Percentiles rank a stretch among this genome's conserved stretches.
These are phyloP conservation scores for Ophiostoma ulmi DNA, from an alignment of 2,329 filamentous ascomycete species.

Conservation along the genomic window DNA sequence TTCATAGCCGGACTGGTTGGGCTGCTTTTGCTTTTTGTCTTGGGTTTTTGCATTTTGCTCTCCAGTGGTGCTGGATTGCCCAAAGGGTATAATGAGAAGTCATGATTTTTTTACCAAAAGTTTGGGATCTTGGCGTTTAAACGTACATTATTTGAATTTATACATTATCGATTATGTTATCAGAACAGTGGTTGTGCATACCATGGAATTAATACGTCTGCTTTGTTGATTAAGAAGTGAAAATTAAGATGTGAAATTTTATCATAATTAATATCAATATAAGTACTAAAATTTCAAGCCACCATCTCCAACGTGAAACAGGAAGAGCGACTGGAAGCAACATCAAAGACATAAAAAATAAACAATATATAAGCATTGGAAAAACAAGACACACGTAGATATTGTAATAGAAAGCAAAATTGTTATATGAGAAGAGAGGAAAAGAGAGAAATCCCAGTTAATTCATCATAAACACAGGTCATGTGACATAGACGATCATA, in stretches of 20 bases:
- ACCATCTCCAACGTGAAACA: too few relatives aligned
- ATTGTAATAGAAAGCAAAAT: too few relatives aligned
- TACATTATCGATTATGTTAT: neutral
- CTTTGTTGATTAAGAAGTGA: too few relatives aligned
- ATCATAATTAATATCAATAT: too few relatives aligned
- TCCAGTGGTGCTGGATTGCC: constrained; percentile 7
- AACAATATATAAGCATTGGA: too few relatives aligned
- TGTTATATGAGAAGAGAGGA: neutral
- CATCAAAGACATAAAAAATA: too few relatives aligned
- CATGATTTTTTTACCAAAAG: constrained; percentile 19
- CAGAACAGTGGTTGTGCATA: too few relatives aligned
- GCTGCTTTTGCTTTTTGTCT: neutral
- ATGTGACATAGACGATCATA: neutral
- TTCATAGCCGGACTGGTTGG: neutral
- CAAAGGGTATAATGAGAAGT: constrained; percentile 20
- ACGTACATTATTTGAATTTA: constrained; percentile 8
- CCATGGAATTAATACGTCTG: too few relatives aligned
- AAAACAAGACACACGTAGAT: too few relatives aligned
- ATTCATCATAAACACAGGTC: neutral
- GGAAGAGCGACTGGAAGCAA: too few relatives aligned
- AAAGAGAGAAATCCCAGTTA: neutral
- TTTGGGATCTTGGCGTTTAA: constrained; percentile 17
- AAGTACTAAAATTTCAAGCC: too few relatives aligned
- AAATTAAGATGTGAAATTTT: too few relatives aligned
- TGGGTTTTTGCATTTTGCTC: constrained; percentile 10